Base-by-base conservation (phyloP, 352 stramenopile genomes). In the Phytophthora hibernalis region DNA sequence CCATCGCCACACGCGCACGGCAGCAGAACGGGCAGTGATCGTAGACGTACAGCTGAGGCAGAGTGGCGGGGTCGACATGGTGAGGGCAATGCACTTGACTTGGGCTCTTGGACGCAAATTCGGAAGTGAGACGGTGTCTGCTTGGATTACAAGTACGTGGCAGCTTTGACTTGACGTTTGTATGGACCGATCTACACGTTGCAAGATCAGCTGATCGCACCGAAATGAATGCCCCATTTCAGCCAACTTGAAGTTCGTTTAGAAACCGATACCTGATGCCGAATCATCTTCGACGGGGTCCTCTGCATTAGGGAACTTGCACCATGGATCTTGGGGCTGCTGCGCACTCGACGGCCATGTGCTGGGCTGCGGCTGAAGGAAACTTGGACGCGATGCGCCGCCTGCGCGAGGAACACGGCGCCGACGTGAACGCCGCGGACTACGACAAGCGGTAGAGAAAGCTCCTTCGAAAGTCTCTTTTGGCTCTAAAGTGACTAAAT, bases 401-500 rank as follows among this genome's bases (percentile, higher is more conserved):
- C 1, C 64, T 93, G 31, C 68, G 75, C 24, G 79, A 87, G 42
- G 70, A 78, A n/a, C 79, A 89, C 62, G 84, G 81, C 20, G 82
- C 71, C 5, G 80, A 94, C 56, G 82, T 94, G 18, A 92, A 93
- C 56, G 73, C 77, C 16, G 73, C 70, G n/a, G 86, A 94, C 66
- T 91, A 92, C 54, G 83, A 94, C 66, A 87, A 85, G 50, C 77
- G 86, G 86, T 94, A 75, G 5, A 12, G 13, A 18, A 18, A 42
- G 20, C 0, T 15, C n/a, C 0, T 1, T 40, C 33, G 15, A 30
- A 15, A n/a, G 1, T 47, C 24, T 54, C 11, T 26, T 42, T 16
- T 33, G 6, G 28, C 2, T 7, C 28, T 33, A 0, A 33, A 33
- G 12, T 9, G 0, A 8, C 16, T n/a, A 22, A 11, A 44, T 18